Percentiles rank a stretch among this genome's conserved stretches.
These are phyloP conservation scores for Coemansia sp. DNA, from an alignment of 192 early-diverging fungal species.

Conservation along the genomic window DNA sequence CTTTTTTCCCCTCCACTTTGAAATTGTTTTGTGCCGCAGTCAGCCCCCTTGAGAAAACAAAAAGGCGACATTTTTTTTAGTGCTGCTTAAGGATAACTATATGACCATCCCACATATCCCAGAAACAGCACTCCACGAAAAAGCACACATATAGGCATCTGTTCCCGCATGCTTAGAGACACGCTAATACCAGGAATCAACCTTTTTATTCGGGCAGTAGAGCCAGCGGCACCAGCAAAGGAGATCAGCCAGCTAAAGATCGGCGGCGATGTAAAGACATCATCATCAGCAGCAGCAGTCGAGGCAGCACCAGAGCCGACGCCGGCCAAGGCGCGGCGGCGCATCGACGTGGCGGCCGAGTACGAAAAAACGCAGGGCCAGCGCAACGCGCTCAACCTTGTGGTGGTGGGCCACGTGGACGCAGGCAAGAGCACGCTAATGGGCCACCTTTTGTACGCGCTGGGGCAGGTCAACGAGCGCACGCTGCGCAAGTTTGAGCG, in stretches of 20 bases:
- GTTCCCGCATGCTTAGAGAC: background rate
- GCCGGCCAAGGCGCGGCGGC: slow-evolving; percentile 16
- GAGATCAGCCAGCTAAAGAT: slow-evolving; percentile 29
- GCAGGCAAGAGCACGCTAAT: slow-evolving; percentile 92
- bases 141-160: background rate
- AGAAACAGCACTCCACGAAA: background rate
- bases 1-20: background rate
- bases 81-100: no score
- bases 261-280: no score
- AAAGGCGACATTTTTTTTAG: no score
- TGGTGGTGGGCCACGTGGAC: slow-evolving; percentile 92
- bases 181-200: background rate
- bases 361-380: slow-evolving; percentile 36
- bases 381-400: slow-evolving; percentile 68
- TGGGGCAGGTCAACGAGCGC: slow-evolving; percentile 69
- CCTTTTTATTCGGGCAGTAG: background rate
- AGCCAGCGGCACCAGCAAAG: slow-evolving; percentile 11
- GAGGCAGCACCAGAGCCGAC: slow-evolving; percentile 11
- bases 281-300: no score
- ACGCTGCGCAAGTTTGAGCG: slow-evolving; percentile 84
- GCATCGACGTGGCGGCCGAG: slow-evolving; percentile 41
- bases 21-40: background rate
- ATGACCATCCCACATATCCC: background rate
- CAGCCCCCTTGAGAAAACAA: background rate
- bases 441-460: slow-evolving; percentile 82